These are phyloP conservation scores for Leishmania mexicana DNA, from an alignment of 208 protist genomes.

Conservation along the genomic window DNA sequence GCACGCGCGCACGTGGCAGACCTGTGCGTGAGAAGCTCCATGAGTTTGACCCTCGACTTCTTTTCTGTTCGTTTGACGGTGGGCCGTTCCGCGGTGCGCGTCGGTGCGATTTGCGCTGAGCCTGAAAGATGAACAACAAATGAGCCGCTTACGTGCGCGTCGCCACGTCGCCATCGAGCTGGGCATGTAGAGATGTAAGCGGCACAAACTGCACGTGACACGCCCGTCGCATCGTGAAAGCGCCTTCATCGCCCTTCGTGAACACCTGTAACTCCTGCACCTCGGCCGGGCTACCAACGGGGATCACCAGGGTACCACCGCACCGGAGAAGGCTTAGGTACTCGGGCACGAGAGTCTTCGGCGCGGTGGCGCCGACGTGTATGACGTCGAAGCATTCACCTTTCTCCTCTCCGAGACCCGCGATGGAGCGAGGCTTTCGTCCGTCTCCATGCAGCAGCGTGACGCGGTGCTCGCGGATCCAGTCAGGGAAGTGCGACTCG, in stretches of 20 bases:
- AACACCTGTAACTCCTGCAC: slow-evolving; percentile 71
- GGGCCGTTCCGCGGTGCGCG: neutral
- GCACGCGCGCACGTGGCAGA: neutral
- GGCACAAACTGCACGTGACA: slow-evolving; percentile 79
- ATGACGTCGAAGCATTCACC: slow-evolving; percentile 71
- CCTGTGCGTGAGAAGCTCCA: neutral
- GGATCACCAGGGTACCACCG: slow-evolving; percentile 74
- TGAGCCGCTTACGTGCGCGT: neutral
- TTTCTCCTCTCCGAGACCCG: slow-evolving; percentile 2
- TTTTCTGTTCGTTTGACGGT: neutral
- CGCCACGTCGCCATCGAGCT: slow-evolving; percentile 22
- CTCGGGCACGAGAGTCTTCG: slow-evolving; percentile 35
- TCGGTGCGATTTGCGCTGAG: neutral
- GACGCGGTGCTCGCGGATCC: slow-evolving; percentile 46
- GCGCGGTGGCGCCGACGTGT: slow-evolving; percentile 84
- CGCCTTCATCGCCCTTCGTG: slow-evolving; percentile 58
- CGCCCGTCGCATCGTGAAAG: slow-evolving; percentile 33
- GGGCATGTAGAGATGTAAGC: slow-evolving; percentile 66
- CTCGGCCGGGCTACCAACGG: slow-evolving; percentile 56
- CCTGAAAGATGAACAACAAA: neutral
- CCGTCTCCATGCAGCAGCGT: slow-evolving; percentile 73
- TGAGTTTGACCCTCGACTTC: neutral
- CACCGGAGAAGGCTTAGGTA: slow-evolving; percentile 53
- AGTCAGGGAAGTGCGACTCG: slow-evolving; percentile 40
- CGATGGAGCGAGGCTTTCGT: slow-evolving; percentile 32